Percentiles rank a stretch among this genome's conserved stretches.
These are phyloP conservation scores for Zalaria sp. DNA, from an alignment of 2,329 filamentous ascomycete species.

Conservation along the genomic window DNA sequence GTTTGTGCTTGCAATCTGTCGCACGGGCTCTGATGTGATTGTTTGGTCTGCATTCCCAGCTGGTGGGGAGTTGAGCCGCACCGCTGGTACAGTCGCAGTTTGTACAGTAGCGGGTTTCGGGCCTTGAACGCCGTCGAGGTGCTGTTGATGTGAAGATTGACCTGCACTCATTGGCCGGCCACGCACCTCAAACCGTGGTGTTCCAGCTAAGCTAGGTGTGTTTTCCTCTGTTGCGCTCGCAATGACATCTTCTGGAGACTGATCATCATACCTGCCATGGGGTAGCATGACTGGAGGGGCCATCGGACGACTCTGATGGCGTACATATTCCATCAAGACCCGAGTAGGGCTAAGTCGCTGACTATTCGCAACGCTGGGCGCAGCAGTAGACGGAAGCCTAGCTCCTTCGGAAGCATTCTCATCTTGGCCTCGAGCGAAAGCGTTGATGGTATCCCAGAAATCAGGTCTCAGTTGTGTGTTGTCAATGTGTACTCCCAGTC, in stretches of 20 bases:
- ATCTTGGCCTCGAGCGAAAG: constrained; percentile 18
- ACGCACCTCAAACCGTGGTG: constrained; percentile 13
- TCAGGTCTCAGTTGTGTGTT: not conserved
- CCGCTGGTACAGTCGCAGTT: no score
- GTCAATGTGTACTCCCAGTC: not conserved
- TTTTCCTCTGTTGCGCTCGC: constrained; percentile 33
- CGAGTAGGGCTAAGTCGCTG: constrained; percentile 8
- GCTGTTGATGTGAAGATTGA: no score
- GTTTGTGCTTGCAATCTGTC: not conserved
- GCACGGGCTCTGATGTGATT: not conserved
- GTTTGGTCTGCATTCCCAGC: not conserved
- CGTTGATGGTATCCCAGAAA: constrained; percentile 21
- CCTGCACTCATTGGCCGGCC: no score
- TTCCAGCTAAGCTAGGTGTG: constrained; percentile 29
- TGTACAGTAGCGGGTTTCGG: no score
- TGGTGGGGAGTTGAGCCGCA: not conserved
- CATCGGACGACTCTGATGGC: constrained; percentile 8
- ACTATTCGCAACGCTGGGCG: constrained; percentile 15
- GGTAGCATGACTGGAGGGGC: constrained; percentile 16
- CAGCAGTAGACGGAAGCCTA: constrained; percentile 16
- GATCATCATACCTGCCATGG: constrained; percentile 2
- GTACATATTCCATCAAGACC: constrained; percentile 5
- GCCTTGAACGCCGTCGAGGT: no score
- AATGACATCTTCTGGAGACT: constrained; percentile 21
- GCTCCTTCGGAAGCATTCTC: constrained; percentile 12